A percentile compares a stretch with the other conserved stretches of the same genome.
phyloP scores from a whole-genome alignment of 768 basidiomycete species.

The Phanerochaete carnosa region DNA sequence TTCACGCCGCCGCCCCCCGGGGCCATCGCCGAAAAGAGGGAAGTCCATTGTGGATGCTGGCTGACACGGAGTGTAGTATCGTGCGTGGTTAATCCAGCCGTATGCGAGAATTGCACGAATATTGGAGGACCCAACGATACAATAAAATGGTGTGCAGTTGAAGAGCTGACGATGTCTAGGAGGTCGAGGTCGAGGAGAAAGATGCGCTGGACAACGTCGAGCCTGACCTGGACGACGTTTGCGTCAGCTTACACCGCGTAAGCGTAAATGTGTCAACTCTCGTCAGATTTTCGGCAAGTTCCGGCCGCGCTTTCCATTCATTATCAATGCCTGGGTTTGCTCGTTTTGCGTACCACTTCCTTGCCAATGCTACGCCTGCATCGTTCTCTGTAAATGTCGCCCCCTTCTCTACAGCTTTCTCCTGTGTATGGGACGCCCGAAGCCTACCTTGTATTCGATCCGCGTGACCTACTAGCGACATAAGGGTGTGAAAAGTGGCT shows the following conservation, averaged over 20 bases:
- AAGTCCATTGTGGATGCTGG: slow-evolving; percentile 5
- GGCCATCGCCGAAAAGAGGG: slow-evolving; percentile 45
- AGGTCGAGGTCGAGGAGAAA: not conserved
- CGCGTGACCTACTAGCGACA: too few relatives aligned
- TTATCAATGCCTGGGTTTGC: too few relatives aligned
- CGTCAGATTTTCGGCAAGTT: too few relatives aligned
- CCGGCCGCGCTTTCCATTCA: too few relatives aligned
- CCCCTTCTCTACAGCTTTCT: too few relatives aligned
- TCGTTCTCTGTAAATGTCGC: too few relatives aligned
- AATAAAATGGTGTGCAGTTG: not conserved
- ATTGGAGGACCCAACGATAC: not conserved
- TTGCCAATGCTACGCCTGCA: too few relatives aligned
- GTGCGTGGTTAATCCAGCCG: not conserved
- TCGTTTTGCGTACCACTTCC: too few relatives aligned
- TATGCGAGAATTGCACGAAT: not conserved
- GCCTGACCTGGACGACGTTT: not conserved
- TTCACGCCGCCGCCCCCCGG: slow-evolving; percentile 42
- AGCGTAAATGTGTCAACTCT: not conserved
- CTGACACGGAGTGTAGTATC: not conserved
- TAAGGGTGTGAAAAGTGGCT: too few relatives aligned
- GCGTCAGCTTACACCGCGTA: slow-evolving; percentile 1
- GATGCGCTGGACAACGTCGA: not conserved
- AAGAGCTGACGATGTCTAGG: not conserved
- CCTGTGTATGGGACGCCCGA: too few relatives aligned
- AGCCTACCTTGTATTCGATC: too few relatives aligned